A percentile compares a stretch with the other conserved stretches of the same genome.
Evolutionary conservation across 2,329 filamentous ascomycete species (phyloP).

Genomic region (Paecilomyces formosus): DNA sequence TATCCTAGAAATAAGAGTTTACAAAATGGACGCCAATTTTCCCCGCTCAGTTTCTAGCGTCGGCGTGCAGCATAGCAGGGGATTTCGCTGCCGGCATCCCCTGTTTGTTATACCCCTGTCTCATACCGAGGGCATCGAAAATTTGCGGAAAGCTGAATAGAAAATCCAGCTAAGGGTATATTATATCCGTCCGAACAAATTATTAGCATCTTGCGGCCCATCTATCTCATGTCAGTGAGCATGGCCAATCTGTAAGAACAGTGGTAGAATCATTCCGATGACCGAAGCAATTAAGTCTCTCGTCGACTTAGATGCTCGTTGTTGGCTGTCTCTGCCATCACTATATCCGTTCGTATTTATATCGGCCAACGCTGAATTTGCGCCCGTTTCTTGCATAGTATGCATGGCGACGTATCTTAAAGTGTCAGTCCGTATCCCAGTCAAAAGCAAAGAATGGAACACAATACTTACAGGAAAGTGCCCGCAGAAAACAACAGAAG

Average conservation of each 20-base stretch:
- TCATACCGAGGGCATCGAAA: neutral
- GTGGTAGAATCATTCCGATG: slow-evolving; percentile 40
- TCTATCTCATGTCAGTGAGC: slow-evolving; percentile 26
- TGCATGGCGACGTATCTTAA: slow-evolving; percentile 94
- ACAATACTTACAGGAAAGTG: slow-evolving; percentile 72
- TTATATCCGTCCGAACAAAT: neutral
- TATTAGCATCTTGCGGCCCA: neutral
- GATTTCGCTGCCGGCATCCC: neutral
- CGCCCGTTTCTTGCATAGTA: slow-evolving; percentile 74
- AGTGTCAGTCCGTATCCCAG: slow-evolving; percentile 7
- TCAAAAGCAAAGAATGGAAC: neutral
- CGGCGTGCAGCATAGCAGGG: neutral
- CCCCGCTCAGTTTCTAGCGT: neutral
- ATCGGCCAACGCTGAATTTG: slow-evolving; percentile 22
- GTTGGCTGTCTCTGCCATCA: slow-evolving; percentile 28
- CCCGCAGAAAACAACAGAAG: slow-evolving; percentile 90
- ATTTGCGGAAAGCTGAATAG: neutral
- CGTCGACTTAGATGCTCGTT: slow-evolving; percentile 32
- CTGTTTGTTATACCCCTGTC: neutral
- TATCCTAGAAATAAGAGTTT: neutral
- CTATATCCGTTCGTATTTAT: slow-evolving; percentile 34
- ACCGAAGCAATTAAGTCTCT: slow-evolving; percentile 39
- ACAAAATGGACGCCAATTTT: neutral
- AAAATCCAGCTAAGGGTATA: neutral
- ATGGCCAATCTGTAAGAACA: slow-evolving; percentile 42